Percentiles rank a stretch among this genome's conserved stretches.
Evolutionary conservation across 257 asterid genomes (phyloP).

Genomic region (Henckelia pumila): DNA sequence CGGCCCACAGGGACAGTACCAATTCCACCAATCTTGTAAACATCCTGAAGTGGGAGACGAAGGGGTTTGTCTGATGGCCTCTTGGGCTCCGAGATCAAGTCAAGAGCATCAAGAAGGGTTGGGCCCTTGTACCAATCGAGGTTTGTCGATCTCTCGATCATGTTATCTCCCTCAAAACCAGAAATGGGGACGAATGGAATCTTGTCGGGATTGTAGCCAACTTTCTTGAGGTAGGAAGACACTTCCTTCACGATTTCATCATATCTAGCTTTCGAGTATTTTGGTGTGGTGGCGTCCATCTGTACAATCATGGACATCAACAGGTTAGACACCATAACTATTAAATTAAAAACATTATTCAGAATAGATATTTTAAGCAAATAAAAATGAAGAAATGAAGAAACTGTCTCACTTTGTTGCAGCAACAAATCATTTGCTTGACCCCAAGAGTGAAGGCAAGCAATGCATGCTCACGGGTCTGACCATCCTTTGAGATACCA

Average conservation of each 20-base stretch:
- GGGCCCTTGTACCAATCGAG: slow-evolving; percentile 31
- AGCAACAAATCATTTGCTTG: slow-evolving; percentile 45
- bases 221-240: too few species aligned
- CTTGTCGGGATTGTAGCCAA: slow-evolving; percentile 6
- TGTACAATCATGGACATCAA: too few species aligned
- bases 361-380: too few species aligned
- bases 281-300: too few species aligned
- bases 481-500: slow-evolving; percentile 52
- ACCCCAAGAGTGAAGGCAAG: slow-evolving; percentile 50
- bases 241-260: too few species aligned
- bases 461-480: slow-evolving; percentile 46
- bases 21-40: slow-evolving; percentile 31
- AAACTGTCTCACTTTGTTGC: slow-evolving; percentile 28
- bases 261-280: too few species aligned
- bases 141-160: slow-evolving; percentile 27
- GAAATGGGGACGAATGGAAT: slow-evolving; percentile 26
- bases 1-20: slow-evolving; percentile 32
- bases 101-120: slow-evolving; percentile 26
- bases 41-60: slow-evolving; percentile 30
- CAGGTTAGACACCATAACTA: too few species aligned
- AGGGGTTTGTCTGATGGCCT: slow-evolving; percentile 31
- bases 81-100: slow-evolving; percentile 24
- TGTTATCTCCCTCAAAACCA: slow-evolving; percentile 30
- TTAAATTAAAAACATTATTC: too few species aligned
- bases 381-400: too few species aligned